Conservation (phyloP, 257 asterid genomes). For the Scutellaria baicalensis region DNA sequence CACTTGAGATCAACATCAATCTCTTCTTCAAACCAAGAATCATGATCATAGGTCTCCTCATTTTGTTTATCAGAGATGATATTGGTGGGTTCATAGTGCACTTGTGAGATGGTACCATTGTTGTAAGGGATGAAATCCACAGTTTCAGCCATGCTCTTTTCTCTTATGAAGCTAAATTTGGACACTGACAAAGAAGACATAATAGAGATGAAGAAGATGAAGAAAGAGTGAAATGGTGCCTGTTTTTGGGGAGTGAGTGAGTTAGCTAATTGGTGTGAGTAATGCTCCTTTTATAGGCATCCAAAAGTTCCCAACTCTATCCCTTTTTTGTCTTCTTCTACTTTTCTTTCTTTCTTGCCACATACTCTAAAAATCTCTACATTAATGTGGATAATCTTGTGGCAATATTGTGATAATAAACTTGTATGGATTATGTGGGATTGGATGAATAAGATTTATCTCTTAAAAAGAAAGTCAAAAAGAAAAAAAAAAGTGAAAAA, state of each 20-base stretch:
- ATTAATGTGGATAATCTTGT: not conserved
- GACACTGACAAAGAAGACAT: too few species aligned
- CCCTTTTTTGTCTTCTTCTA: not conserved
- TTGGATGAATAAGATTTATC: too few species aligned
- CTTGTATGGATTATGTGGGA: too few species aligned
- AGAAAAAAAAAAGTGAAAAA: too few species aligned
- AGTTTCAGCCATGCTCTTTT: constrained; percentile 57
- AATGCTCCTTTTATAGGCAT: constrained; percentile 24
- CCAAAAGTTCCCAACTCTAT: not conserved
- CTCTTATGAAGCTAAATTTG: not conserved
- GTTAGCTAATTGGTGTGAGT: not conserved
- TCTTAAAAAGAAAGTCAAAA: too few species aligned
- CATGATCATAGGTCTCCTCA: constrained; percentile 13
- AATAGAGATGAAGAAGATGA: not conserved
- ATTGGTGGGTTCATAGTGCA: constrained; percentile 31
- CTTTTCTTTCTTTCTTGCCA: not conserved
- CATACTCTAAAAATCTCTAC: too few species aligned
- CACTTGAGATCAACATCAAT: constrained; percentile 84
- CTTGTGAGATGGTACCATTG: constrained; percentile 52
- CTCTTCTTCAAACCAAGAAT: constrained; percentile 92
- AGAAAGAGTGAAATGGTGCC: not conserved
- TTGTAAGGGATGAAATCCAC: constrained; percentile 44
- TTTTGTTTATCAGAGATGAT: constrained; percentile 26
- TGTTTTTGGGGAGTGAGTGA: constrained; percentile 6
- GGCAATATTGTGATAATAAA: too few species aligned